phyloP scores from a whole-genome alignment of 306 rosid genomes.

The Ceratonia siliqua region DNA sequence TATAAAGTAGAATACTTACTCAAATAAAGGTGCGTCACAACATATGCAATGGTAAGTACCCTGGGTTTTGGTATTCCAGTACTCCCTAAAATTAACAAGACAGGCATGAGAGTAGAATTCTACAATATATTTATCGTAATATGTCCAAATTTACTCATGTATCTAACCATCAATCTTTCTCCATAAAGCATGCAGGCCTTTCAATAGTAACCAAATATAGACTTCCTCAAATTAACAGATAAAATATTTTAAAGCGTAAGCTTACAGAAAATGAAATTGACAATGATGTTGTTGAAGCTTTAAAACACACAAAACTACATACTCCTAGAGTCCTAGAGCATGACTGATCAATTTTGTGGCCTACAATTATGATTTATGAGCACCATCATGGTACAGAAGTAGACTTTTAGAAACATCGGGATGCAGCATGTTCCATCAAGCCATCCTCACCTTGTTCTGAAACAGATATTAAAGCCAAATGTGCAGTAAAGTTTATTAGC shows the following conservation, averaged over 20 bases:
- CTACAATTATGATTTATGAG: background rate
- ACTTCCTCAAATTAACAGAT: background rate
- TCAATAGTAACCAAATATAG: background rate
- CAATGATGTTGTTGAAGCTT: background rate
- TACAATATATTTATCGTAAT: background rate
- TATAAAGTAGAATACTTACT: conserved; percentile 52
- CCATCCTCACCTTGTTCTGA: background rate
- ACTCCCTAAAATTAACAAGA: conserved; percentile 54
- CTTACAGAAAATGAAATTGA: background rate
- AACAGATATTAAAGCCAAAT: background rate
- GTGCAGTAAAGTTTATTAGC: background rate
- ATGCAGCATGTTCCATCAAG: background rate
- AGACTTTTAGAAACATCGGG: background rate
- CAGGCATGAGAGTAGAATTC: background rate
- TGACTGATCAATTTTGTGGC: background rate
- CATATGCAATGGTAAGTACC: conserved; percentile 88
- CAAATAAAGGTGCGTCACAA: conserved; percentile 84
- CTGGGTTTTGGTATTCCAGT: conserved; percentile 82
- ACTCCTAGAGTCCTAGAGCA: background rate
- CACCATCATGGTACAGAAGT: background rate
- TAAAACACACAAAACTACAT: background rate
- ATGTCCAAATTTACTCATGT: background rate
- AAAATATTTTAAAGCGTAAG: background rate
- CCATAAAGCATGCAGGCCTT: background rate
- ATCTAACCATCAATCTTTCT: conserved; percentile 1